These are phyloP conservation scores for Colletotrichum horii DNA, from an alignment of 2,329 filamentous ascomycete genomes.

Conservation along the genomic window DNA sequence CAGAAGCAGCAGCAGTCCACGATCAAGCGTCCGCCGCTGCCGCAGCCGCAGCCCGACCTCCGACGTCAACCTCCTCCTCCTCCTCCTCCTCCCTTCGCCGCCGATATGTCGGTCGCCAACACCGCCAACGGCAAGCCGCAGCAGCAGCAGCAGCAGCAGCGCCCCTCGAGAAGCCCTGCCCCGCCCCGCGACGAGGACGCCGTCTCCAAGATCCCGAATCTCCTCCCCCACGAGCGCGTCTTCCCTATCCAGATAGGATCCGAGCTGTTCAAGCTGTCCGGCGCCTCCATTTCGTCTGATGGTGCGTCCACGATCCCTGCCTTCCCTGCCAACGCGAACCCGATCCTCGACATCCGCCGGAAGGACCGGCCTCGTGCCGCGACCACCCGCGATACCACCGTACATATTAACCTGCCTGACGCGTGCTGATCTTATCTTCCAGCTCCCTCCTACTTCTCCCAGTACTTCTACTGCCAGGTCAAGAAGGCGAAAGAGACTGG, in stretches of 20 bases:
- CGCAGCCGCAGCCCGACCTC: neutral
- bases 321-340: neutral
- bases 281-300: conserved; percentile 75
- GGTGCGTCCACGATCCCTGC: conserved; percentile 50
- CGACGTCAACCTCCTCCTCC: neutral
- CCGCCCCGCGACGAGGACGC: conserved; percentile 31
- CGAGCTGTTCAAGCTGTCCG: conserved; percentile 75
- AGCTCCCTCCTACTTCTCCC: conserved; percentile 97
- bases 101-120: conserved; percentile 13
- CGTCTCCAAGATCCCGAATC: conserved; percentile 55
- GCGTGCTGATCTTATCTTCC: neutral
- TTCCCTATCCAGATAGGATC: conserved; percentile 78
- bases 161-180: conserved; percentile 19
- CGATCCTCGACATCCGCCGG: neutral
- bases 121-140: neutral
- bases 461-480: conserved; percentile 88
- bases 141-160: neutral
- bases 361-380: neutral
- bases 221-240: conserved; percentile 73
- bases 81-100: neutral
- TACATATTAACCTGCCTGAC: neutral
- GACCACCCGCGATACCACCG: neutral
- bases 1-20: neutral
- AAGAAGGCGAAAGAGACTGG: conserved; percentile 65
- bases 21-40: neutral